Conservation (phyloP, 1,139 yeast genomes). For the Geotrichum europaeum region DNA sequence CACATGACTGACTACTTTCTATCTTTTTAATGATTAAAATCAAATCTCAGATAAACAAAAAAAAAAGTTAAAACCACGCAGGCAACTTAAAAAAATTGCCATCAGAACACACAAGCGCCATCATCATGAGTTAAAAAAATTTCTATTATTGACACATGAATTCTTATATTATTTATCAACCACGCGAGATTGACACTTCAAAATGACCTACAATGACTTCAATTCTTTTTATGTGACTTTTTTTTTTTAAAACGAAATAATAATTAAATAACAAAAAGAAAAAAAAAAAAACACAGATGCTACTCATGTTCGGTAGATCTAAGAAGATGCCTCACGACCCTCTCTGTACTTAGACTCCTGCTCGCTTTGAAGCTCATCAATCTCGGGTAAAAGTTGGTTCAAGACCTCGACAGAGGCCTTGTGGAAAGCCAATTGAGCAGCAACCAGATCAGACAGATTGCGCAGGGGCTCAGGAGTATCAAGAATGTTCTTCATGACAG, state of each 20-base stretch:
- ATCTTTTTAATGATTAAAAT: background rate
- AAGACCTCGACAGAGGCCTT: conserved; percentile 68
- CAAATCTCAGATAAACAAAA: background rate
- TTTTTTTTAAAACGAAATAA: background rate
- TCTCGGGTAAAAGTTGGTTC: conserved; percentile 58
- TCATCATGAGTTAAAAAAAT: no score
- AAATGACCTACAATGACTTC: background rate
- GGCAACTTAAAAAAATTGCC: no score
- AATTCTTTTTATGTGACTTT: background rate
- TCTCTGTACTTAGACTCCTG: conserved; percentile 40
- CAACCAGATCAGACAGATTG: conserved; percentile 61
- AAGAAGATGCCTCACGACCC: conserved; percentile 27
- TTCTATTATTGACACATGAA: no score
- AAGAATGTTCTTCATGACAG: conserved; percentile 76
- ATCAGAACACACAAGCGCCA: no score
- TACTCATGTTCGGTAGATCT: background rate
- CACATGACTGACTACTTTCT: no score
- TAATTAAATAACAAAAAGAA: background rate
- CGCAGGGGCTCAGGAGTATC: conserved; percentile 67
- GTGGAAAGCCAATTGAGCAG: conserved; percentile 80
- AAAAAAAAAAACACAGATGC: background rate
- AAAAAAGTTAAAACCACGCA: background rate
- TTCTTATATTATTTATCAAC: background rate
- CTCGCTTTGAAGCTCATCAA: conserved; percentile 56
- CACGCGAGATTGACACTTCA: background rate